Evolutionary conservation across 1,284 basidiomycete genomes (phyloP), one percentile per base, ranked within the genome.

Genomic region (Sporisorium graminicola): DNA sequence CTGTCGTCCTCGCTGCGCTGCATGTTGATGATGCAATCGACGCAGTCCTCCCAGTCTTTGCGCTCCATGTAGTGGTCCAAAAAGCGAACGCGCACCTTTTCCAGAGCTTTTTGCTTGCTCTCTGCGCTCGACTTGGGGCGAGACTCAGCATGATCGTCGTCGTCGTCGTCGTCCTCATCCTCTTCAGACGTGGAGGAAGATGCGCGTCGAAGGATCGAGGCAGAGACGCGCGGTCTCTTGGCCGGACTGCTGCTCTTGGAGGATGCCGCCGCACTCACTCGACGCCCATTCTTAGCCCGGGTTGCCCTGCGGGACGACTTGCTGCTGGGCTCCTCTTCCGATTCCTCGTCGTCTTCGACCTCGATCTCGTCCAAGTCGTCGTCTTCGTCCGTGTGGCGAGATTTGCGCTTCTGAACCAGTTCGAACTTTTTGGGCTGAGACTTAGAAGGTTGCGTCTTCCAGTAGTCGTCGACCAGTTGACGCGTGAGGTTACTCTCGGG

Each of bases 381-480:
- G 4, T 67, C 65, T 6, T 44, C 63, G 3, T 53, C 43, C 20
- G 51, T 53, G 40, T 44, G 43, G n/a, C 18, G 40, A 16, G 53
- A 57, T 9, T 60, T 64, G n/a, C 59, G 57, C 50, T 68, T 65
- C 24, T 61, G 47, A 3, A 50, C 27, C 52, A 63, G 55, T 31
- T 68, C 54, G 26, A 65, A 72, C 33, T 77, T 77, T 14, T 67
- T 69, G 1, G 68, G 63, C 46, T 74, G 74, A 37, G 66, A 69
- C 51, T 77, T 74, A 52, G 75, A 50, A 10, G 75, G 71, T 47
- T 68, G 64, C 44, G 52, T 57, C 57, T 76, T 76, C 77, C 77
- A 79, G 62, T 76, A 79, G 3, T 63, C 62, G 27, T 74, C 61
- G 29, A 74, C 49, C 14, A 76, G 31, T 1, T 58, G 35, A 6